Conservation (phyloP, 164 flowering plant species). For the Vitis cinerea region DNA sequence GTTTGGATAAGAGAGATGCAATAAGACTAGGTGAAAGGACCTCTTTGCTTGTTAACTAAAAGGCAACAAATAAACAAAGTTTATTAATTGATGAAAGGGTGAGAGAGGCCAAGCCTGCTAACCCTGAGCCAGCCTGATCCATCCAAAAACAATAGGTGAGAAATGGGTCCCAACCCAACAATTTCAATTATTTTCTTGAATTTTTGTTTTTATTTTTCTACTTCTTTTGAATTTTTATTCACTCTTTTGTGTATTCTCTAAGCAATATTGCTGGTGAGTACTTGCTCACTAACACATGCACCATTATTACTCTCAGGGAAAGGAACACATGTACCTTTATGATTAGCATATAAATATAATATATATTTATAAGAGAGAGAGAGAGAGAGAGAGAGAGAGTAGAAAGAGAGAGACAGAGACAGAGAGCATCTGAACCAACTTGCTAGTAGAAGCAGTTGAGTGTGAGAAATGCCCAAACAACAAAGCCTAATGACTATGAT, state of each 20-base stretch:
- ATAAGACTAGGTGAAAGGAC: neutral
- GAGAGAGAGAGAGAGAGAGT: neutral
- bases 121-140: conserved; percentile 7
- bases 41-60: conserved; percentile 7
- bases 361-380: no score
- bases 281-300: conserved; percentile 41
- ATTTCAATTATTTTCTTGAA: neutral
- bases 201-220: neutral
- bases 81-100: no score
- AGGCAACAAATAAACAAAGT: conserved; percentile 9
- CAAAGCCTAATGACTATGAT: conserved; percentile 3
- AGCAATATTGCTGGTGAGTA: conserved; percentile 42
- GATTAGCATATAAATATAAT: conserved; percentile 14
- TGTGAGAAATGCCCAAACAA: conserved; percentile 7
- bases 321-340: conserved; percentile 42
- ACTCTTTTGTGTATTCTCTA: conserved; percentile 37
- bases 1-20: conserved; percentile 6
- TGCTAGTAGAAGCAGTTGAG: conserved; percentile 1
- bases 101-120: neutral
- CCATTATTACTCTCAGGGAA: conserved; percentile 29
- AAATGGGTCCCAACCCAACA: conserved; percentile 10
- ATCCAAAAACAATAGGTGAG: conserved; percentile 9
- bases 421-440: neutral
- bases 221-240: neutral
- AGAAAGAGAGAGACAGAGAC: neutral